Percentiles rank a stretch among this genome's conserved stretches.
Evolutionary conservation across 345 rosid species (phyloP).

Genomic region (Sisymbrium irio): DNA sequence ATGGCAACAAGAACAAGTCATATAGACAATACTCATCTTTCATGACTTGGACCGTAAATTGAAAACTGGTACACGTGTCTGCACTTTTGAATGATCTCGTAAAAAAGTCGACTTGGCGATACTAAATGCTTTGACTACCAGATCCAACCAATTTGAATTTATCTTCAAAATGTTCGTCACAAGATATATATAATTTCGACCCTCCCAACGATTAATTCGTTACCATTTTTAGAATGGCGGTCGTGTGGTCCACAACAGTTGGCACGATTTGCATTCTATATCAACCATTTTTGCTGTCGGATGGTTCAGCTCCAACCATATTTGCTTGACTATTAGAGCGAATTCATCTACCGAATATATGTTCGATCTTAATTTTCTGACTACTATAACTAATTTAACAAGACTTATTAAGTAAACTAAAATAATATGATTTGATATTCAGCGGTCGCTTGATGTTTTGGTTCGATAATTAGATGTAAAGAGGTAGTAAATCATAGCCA

Average conservation of each 20-base stretch:
- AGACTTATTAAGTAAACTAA: background rate
- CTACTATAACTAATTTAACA: background rate
- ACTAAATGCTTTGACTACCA: constrained; percentile 26
- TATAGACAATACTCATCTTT: constrained; percentile 17
- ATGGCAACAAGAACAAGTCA: constrained; percentile 23
- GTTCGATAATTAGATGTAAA: background rate
- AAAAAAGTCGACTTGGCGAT: constrained; percentile 18
- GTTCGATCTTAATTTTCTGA: background rate
- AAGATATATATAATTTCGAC: background rate
- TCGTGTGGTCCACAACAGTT: constrained; percentile 26
- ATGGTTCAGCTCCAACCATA: constrained; percentile 29
- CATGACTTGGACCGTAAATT: background rate
- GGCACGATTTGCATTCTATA: constrained; percentile 15
- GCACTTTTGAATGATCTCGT: constrained; percentile 3
- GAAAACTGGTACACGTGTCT: constrained; percentile 25
- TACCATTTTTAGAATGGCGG: constrained; percentile 12
- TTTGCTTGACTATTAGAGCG: constrained; percentile 8
- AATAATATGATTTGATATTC: background rate
- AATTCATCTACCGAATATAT: background rate
- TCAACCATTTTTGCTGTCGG: constrained; percentile 21
- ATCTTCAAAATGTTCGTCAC: constrained; percentile 15
- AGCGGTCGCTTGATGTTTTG: background rate
- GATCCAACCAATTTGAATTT: constrained; percentile 11
- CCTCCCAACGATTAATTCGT: constrained; percentile 4
- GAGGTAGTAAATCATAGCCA: too few species aligned